Evolutionary conservation across 352 stramenopile genomes (phyloP).

Genomic region (Globisporangium orthogonon): DNA sequence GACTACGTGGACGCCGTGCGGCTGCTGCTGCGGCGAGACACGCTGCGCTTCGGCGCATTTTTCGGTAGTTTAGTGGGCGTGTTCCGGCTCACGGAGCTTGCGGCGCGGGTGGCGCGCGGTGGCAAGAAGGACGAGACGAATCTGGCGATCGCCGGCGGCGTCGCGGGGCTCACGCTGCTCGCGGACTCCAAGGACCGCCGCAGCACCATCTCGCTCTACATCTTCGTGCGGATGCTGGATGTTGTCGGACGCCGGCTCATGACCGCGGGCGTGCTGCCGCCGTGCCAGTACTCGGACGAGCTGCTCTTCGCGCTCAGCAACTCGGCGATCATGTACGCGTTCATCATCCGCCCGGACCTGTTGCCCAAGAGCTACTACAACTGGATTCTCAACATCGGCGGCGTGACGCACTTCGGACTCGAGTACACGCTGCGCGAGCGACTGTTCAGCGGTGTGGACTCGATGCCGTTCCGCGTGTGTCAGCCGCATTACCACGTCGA

Average conservation of each 20-base stretch:
- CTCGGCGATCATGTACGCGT: conserved; percentile 74
- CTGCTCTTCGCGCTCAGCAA: conserved; percentile 72
- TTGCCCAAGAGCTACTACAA: conserved; percentile 70
- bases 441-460: conserved; percentile 48
- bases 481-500: conserved; percentile 87
- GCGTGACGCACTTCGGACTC: conserved; percentile 63
- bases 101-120: conserved; percentile 29
- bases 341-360: conserved; percentile 46
- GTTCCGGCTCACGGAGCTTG: conserved; percentile 60
- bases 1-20: conserved; percentile 70
- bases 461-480: conserved; percentile 57
- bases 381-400: conserved; percentile 75
- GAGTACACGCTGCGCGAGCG: conserved; percentile 64
- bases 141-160: conserved; percentile 55
- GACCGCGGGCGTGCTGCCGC: conserved; percentile 43
- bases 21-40: conserved; percentile 48
- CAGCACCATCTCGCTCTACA: conserved; percentile 75
- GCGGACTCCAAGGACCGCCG: conserved; percentile 59
- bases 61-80: conserved; percentile 67
- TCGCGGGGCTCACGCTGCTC: conserved; percentile 65
- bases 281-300: conserved; percentile 64
- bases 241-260: conserved; percentile 68
- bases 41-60: conserved; percentile 36
- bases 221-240: conserved; percentile 84
- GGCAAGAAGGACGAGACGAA: conserved; percentile 43